These are phyloP conservation scores for Paraconiothyrium sp. DNA, from an alignment of 2,329 filamentous ascomycete genomes.

Conservation along the genomic window DNA sequence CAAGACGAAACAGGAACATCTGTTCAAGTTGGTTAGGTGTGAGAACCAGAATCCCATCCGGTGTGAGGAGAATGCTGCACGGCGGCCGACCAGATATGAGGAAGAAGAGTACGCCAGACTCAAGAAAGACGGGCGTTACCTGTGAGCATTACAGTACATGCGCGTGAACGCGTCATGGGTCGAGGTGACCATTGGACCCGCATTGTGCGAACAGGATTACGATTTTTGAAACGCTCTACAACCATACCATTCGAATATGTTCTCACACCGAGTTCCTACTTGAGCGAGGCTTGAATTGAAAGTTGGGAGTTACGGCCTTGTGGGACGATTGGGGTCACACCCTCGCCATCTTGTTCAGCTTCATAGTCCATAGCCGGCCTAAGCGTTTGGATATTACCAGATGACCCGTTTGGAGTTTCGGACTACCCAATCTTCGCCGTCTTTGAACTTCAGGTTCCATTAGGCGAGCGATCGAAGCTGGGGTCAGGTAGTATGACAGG, in stretches of 20 bases:
- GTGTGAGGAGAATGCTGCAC: conserved; percentile 49
- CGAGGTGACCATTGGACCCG: no score
- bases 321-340: background rate
- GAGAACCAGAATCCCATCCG: conserved; percentile 60
- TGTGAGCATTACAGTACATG: background rate
- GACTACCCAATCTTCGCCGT: no score
- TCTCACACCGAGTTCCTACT: background rate
- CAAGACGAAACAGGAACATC: conserved; percentile 52
- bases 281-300: background rate
- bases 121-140: conserved; percentile 30
- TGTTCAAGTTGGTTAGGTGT: conserved; percentile 59
- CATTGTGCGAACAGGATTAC: background rate
- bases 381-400: background rate
- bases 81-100: conserved; percentile 54
- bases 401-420: no score
- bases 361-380: background rate
- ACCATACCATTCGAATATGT: background rate
- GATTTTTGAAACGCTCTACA: background rate
- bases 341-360: background rate
- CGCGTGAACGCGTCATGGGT: no score
- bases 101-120: conserved; percentile 32
- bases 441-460: no score
- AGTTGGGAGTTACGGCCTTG: background rate
- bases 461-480: background rate
- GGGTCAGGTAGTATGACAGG: background rate